phyloP scores from a whole-genome alignment of 2,329 filamentous ascomycete genomes.

The Hypomyces perniciosus region DNA sequence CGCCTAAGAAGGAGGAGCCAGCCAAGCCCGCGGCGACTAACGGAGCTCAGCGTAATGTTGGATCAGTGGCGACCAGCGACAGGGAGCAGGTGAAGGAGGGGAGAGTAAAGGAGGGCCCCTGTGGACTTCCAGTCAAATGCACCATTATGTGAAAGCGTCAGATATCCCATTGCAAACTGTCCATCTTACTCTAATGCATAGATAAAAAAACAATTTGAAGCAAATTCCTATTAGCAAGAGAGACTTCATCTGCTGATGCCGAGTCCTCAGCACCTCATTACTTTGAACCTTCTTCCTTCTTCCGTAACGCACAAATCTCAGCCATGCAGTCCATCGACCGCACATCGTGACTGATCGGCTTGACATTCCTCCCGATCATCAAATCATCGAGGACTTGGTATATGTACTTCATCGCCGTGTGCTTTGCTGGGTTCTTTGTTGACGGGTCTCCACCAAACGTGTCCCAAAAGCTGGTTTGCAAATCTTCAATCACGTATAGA shows the following conservation, averaged over 20 bases:
- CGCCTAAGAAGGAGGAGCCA: slow-evolving; percentile 23
- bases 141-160: slow-evolving; percentile 49
- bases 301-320: slow-evolving; percentile 24
- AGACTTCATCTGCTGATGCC: no score
- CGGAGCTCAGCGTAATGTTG: slow-evolving; percentile 8
- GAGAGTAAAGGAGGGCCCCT: slow-evolving; percentile 52
- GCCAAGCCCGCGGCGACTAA: slow-evolving; percentile 22
- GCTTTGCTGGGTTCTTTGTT: slow-evolving; percentile 16
- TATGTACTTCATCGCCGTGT: slow-evolving; percentile 23
- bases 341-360: slow-evolving; percentile 20
- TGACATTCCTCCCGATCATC: slow-evolving; percentile 16
- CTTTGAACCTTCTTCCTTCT: slow-evolving; percentile 13
- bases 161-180: neutral
- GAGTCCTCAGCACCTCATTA: no score
- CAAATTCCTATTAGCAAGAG: no score
- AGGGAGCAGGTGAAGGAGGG: slow-evolving; percentile 2
- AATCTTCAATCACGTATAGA: slow-evolving; percentile 30
- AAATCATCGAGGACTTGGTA: slow-evolving; percentile 23
- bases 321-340: slow-evolving; percentile 24
- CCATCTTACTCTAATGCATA: no score
- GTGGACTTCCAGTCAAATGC: slow-evolving; percentile 72
- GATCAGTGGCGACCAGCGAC: slow-evolving; percentile 13
- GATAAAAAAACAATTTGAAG: no score
- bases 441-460: slow-evolving; percentile 21
- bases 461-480: slow-evolving; percentile 24